A percentile compares a stretch with the other conserved stretches of the same genome.
These are phyloP conservation scores for Nothophoma quercina DNA, from an alignment of 2,329 filamentous ascomycete genomes.

Conservation along the genomic window DNA sequence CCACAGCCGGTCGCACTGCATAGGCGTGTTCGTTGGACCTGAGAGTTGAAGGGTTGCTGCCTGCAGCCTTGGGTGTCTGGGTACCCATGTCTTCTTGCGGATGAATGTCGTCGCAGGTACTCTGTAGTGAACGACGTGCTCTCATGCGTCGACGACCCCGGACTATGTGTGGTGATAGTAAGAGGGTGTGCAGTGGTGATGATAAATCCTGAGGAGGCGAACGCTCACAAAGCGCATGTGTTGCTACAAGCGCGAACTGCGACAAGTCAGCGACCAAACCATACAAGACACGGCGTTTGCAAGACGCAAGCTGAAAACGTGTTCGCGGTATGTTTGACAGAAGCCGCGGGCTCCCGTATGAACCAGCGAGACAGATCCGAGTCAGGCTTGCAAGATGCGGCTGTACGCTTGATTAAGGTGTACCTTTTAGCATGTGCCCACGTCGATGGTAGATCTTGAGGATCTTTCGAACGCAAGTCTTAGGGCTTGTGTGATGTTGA, in stretches of 20 bases:
- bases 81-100: constrained; percentile 40
- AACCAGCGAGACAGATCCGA: constrained; percentile 42
- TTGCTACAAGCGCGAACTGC: constrained; percentile 45
- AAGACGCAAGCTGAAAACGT: constrained; percentile 50
- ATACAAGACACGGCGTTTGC: constrained; percentile 51
- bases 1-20: constrained; percentile 24
- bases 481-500: constrained; percentile 38
- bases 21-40: constrained; percentile 27
- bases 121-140: constrained; percentile 31
- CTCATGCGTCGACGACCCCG: constrained; percentile 34
- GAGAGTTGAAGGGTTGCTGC: constrained; percentile 35
- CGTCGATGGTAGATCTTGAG: constrained; percentile 26
- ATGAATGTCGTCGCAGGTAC: constrained; percentile 28
- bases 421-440: constrained; percentile 47
- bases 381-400: constrained; percentile 42
- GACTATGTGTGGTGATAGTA: constrained; percentile 22
- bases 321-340: constrained; percentile 48
- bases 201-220: constrained; percentile 37
- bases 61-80: constrained; percentile 39
- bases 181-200: constrained; percentile 31
- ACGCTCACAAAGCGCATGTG: constrained; percentile 26
- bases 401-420: constrained; percentile 34
- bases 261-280: constrained; percentile 49
- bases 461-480: constrained; percentile 31
- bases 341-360: constrained; percentile 37